Percentiles rank a stretch among this genome's conserved stretches.
phyloP scores from a whole-genome alignment of 1,139 yeast genomes.

The Sugiyamaella castrensis region DNA sequence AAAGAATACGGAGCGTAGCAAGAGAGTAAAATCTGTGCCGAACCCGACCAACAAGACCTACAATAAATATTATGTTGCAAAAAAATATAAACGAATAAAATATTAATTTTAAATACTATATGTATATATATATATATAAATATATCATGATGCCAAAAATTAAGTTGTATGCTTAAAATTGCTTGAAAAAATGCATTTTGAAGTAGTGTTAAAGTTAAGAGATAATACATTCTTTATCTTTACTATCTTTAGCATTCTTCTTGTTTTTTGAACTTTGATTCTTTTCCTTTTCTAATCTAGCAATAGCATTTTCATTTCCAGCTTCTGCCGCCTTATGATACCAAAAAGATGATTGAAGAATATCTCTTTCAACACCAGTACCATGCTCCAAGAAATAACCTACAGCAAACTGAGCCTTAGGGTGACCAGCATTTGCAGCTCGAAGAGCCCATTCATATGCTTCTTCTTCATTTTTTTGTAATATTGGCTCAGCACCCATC shows the following conservation, averaged over 20 bases:
- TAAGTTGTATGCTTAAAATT: not conserved
- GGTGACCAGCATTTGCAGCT: constrained; percentile 70
- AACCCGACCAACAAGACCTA: no score
- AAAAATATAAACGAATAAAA: not conserved
- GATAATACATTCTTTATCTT: constrained; percentile 43
- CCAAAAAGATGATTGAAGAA: constrained; percentile 66
- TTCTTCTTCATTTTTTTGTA: constrained; percentile 75
- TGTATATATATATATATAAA: not conserved
- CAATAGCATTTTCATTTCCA: constrained; percentile 66
- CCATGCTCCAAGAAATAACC: constrained; percentile 87
- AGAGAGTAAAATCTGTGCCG: no score
- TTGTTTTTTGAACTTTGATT: constrained; percentile 20
- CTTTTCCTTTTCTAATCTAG: constrained; percentile 30
- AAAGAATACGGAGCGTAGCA: no score
- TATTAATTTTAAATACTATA: not conserved
- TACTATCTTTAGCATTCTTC: constrained; percentile 19
- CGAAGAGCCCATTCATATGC: constrained; percentile 93
- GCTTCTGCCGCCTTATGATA: constrained; percentile 68
- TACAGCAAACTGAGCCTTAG: constrained; percentile 84
- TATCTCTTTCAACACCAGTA: constrained; percentile 69
- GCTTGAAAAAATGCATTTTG: not conserved
- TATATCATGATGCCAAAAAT: not conserved
- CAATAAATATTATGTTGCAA: no score
- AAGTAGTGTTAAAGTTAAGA: constrained; percentile 3
- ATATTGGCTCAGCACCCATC: constrained; percentile 80